Evolutionary conservation across 2,329 filamentous ascomycete genomes (phyloP).

Genomic region (Venturia oleaginea): DNA sequence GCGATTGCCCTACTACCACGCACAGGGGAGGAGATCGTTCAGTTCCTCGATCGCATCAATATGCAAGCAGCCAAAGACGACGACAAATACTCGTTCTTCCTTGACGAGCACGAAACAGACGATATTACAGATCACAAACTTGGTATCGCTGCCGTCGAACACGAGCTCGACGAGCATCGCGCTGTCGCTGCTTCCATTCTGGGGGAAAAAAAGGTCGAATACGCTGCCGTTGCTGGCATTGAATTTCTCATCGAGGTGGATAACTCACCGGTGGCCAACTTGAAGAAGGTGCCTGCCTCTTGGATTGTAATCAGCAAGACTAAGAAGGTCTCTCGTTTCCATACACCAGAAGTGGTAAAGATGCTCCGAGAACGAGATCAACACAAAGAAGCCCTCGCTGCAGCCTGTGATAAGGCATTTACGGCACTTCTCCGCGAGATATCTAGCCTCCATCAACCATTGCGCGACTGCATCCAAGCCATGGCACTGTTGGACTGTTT

Average conservation of each 20-base stretch:
- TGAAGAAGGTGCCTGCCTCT: conserved; percentile 83
- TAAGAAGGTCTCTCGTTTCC: conserved; percentile 84
- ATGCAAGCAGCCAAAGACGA: conserved; percentile 70
- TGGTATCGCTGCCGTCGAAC: conserved; percentile 87
- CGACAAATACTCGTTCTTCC: conserved; percentile 92
- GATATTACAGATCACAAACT: conserved; percentile 82
- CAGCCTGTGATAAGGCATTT: conserved; percentile 83
- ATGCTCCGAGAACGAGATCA: conserved; percentile 84
- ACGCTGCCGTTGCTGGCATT: conserved; percentile 78
- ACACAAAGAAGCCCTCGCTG: conserved; percentile 85
- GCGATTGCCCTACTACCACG: conserved; percentile 67
- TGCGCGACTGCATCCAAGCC: conserved; percentile 79
- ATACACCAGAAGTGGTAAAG: conserved; percentile 80
- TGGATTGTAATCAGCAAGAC: conserved; percentile 95
- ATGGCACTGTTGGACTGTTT: conserved; percentile 86
- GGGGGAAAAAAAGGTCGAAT: conserved; percentile 62
- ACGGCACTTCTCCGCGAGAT: conserved; percentile 61
- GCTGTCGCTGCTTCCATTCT: conserved; percentile 61
- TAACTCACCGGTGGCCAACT: conserved; percentile 49
- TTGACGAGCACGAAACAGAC: conserved; percentile 78
- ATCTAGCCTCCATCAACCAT: conserved; percentile 73
- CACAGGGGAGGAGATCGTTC: conserved; percentile 63
- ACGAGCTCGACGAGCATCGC: conserved; percentile 74
- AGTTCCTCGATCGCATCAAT: conserved; percentile 78
- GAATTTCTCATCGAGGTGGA: conserved; percentile 91